These are phyloP conservation scores for Cyberlindnera bimundalis DNA, from an alignment of 805 yeast species.

Conservation along the genomic window DNA sequence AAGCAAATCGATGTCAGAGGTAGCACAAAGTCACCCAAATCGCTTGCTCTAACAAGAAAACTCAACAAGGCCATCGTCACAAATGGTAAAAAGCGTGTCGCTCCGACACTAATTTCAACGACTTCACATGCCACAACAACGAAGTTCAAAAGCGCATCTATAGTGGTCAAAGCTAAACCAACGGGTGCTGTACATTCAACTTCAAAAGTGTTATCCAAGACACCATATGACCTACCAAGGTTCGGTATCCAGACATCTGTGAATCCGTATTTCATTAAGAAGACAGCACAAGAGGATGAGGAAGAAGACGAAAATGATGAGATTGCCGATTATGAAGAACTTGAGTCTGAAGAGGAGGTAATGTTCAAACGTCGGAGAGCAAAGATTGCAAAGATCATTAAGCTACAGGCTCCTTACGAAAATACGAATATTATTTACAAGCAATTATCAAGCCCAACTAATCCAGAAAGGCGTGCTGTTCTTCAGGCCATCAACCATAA, in stretches of 20 bases:
- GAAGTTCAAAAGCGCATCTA: conserved; percentile 17
- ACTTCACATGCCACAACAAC: conserved; percentile 26
- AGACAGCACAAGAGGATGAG: conserved; percentile 26
- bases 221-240: conserved; percentile 54
- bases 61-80: conserved; percentile 57
- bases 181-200: conserved; percentile 4
- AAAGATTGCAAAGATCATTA: conserved; percentile 24
- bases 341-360: conserved; percentile 41
- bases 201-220: conserved; percentile 34
- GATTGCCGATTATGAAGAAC: conserved; percentile 37
- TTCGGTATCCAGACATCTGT: conserved; percentile 64
- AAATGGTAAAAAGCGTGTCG: conserved; percentile 72
- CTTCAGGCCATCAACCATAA: conserved; percentile 32
- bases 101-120: conserved; percentile 62
- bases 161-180: conserved; percentile 12
- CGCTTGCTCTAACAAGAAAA: conserved; percentile 26
- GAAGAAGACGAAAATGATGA: conserved; percentile 28
- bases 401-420: conserved; percentile 13
- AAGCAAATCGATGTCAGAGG: not conserved
- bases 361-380: conserved; percentile 33
- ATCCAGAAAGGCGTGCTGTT: conserved; percentile 29
- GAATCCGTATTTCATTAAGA: conserved; percentile 45
- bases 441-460: conserved; percentile 1
- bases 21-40: conserved; percentile 1
- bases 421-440: conserved; percentile 16